Evolutionary conservation across 495 filamentous ascomycete genomes (phyloP), one percentile per base, ranked within the genome.

Genomic region (Delitschia confertaspora): DNA sequence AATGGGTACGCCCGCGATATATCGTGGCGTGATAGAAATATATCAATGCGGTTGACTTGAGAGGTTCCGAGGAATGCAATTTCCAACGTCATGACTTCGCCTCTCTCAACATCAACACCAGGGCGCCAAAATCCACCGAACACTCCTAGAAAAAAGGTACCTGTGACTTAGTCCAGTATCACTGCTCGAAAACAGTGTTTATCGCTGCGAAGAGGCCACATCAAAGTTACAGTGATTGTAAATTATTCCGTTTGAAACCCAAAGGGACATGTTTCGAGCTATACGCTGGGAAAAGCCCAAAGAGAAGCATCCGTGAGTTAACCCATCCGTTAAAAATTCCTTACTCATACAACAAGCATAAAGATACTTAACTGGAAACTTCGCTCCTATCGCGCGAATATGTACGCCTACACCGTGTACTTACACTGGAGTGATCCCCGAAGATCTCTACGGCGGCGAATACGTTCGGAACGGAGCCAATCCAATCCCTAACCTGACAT

Each of bases 381-480:
- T 81, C 48, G 76, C 76, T 2, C 79, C 78, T 7, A 66, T 82
- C 4, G 66, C 72, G 17, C 64, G 49, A 34, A 70, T 62, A 2
- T 58, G 64, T 21, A 55, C 65, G 23, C 59, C 74, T 7, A 73
- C 67, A 11, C 64, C 66, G n/a, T 80, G 76, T 47, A 40, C 60
- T 14, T 68, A 67, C 38, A 59, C 63, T 3, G 78, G 79, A 7
- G 49, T 38, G 4, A 75, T 82, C 31, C 79, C 78, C 5, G 38
- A 60, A 6, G 75, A 79, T 40, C 66, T 83, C 35, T 64, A 69
- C 10, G 78, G 74, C 1, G 78, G 78, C 1, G 68, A 82, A 55
- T 83, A 82, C 49, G 69, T 83, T 18, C 69, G 79, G n/a, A 82
- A 82, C 60, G 78, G 80, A 38, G 71, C 71, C 29, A 83, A 83